These are phyloP conservation scores for Auriscalpium orientale DNA, from an alignment of 768 basidiomycete species.

Conservation along the genomic window DNA sequence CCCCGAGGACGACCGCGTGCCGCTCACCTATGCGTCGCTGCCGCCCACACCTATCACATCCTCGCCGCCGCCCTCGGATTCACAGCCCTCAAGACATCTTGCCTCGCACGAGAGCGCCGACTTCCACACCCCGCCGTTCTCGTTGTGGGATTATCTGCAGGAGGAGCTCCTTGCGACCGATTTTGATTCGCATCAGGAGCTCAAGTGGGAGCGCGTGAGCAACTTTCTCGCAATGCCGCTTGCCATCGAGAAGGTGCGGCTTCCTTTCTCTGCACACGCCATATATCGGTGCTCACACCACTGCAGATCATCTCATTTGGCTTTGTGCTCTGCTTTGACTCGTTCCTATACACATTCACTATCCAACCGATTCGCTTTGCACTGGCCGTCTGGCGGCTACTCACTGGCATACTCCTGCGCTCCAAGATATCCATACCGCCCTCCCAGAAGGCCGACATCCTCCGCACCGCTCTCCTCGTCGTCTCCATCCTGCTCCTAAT, in stretches of 20 bases:
- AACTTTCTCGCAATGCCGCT: conserved; percentile 91
- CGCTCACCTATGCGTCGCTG: conserved; percentile 61
- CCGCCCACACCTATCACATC: conserved; percentile 59
- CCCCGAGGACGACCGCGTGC: conserved; percentile 19
- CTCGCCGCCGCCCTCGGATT: conserved; percentile 12
- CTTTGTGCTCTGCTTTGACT: conserved; percentile 88
- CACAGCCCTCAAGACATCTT: not conserved
- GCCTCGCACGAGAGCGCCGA: conserved; percentile 11
- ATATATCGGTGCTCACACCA: not conserved
- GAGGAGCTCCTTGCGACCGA: conserved; percentile 90
- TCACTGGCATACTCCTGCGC: conserved; percentile 41
- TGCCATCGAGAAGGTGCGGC: conserved; percentile 85
- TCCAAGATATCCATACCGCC: conserved; percentile 56
- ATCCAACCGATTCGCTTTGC: conserved; percentile 87
- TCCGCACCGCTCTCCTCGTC: conserved; percentile 71
- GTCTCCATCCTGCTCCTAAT: conserved; percentile 68
- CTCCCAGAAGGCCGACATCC: conserved; percentile 87
- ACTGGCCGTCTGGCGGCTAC: conserved; percentile 53
- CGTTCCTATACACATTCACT: conserved; percentile 96
- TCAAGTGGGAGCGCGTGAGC: conserved; percentile 93
- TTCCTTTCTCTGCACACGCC: not conserved
- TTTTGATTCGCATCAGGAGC: conserved; percentile 88
- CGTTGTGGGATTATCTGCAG: conserved; percentile 86
- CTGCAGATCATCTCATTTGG: conserved; percentile 85
- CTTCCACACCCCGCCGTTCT: conserved; percentile 47